Conservation (phyloP, 208 protist species). For the Acanthamoeba castellanii region DNA sequence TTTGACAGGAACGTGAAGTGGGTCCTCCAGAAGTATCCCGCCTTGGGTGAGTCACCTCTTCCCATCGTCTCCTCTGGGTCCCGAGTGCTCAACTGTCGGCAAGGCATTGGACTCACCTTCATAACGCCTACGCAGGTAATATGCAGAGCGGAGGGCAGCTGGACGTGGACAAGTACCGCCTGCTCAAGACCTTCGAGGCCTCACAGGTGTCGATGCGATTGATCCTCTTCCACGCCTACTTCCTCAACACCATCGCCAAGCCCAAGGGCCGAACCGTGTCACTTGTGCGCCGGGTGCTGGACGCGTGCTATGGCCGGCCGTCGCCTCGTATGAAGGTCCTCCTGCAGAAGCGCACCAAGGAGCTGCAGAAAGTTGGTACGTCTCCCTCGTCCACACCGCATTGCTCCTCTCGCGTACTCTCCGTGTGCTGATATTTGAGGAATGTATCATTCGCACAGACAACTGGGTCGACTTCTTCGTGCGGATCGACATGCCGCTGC, state of each 20-base stretch:
- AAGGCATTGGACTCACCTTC: neutral
- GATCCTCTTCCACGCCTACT: conserved; percentile 58
- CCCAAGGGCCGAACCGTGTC: neutral
- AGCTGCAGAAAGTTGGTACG: conserved; percentile 1
- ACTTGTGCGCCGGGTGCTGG: neutral
- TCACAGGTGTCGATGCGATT: conserved; percentile 26
- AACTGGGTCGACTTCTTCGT: conserved; percentile 36
- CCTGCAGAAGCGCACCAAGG: neutral
- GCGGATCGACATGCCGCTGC: neutral
- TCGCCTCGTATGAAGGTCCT: neutral
- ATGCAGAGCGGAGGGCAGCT: neutral
- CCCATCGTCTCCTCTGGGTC: too few relatives aligned
- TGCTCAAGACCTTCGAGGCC: conserved; percentile 52
- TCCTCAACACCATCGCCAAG: conserved; percentile 46
- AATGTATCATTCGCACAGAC: neutral
- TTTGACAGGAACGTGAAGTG: conserved; percentile 52
- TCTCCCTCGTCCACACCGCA: neutral
- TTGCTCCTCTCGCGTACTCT: neutral
- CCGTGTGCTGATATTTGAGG: neutral
- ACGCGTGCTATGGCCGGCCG: conserved; percentile 20
- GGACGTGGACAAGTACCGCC: conserved; percentile 14
- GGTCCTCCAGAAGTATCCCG: conserved; percentile 37
- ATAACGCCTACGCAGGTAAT: neutral
- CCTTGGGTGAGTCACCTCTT: neutral
- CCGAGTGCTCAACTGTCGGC: too few relatives aligned